Percentiles rank a stretch among this genome's conserved stretches.
These are phyloP conservation scores for Coriaria nepalensis DNA, from an alignment of 306 rosid species.

Conservation along the genomic window DNA sequence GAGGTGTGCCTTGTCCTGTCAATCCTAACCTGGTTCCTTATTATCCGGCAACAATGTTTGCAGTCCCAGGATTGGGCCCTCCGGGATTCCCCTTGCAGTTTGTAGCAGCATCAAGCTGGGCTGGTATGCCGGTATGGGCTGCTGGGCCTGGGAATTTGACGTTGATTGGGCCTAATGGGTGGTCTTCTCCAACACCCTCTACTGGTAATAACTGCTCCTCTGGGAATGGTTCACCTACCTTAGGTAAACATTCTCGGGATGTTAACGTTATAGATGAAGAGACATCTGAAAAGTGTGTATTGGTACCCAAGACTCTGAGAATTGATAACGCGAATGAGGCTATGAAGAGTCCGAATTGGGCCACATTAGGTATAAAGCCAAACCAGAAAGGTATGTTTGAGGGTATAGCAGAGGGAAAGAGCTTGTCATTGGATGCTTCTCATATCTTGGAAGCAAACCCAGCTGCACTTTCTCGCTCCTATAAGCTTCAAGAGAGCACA, in stretches of 20 bases:
- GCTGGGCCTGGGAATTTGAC: constrained; percentile 22
- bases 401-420: constrained; percentile 24
- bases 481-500: constrained; percentile 22
- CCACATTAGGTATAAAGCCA: constrained; percentile 20
- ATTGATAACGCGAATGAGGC: constrained; percentile 30
- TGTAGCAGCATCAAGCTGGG: constrained; percentile 37
- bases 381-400: constrained; percentile 13
- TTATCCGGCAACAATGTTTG: constrained; percentile 28
- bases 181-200: constrained; percentile 31
- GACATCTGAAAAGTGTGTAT: constrained; percentile 23
- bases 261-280: constrained; percentile 23
- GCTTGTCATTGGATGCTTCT: constrained; percentile 18
- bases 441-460: constrained; percentile 31
- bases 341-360: constrained; percentile 26
- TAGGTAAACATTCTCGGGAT: constrained; percentile 54
- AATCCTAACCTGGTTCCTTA: constrained; percentile 28
- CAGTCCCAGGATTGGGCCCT: constrained; percentile 34
- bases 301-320: constrained; percentile 36
- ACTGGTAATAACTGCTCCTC: constrained; percentile 30
- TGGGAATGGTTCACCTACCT: constrained; percentile 26
- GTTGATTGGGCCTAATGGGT: constrained; percentile 22
- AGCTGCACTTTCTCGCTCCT: constrained; percentile 23
- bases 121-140: constrained; percentile 25
- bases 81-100: constrained; percentile 32
- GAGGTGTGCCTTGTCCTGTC: constrained; percentile 8